Evolutionary conservation across 169 alveolate species (phyloP), one percentile per base, ranked within the genome.

Genomic region (Theileria luwenshuni): DNA sequence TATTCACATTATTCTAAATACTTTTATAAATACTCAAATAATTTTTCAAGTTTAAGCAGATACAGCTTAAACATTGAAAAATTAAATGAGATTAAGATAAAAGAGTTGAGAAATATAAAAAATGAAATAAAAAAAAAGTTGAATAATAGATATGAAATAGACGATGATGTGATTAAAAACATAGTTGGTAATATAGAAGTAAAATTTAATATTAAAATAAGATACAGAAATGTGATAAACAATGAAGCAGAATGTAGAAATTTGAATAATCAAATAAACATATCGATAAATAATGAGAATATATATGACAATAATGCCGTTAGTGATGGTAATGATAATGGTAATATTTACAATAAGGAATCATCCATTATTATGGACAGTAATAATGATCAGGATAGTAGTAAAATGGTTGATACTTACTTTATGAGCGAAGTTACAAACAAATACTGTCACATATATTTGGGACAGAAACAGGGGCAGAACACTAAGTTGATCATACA

Each of bases 401-500:
- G 64, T 19, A 25, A 19, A 13, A 12, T 54, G 64, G 59, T 6
- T 59, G 68, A 32, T 6, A 59, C n/a, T n/a, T n/a, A n/a, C 10
- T 38, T 38, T 38, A 38, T 7, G 17, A 38, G 10, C 17, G 45
- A 38, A 32, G 30, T 41, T 12, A 19, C 27, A 2, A 52, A 56
- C 62, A 38, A 13, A 23, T 30, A 25, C 23, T 79, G 86, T 69
- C 45, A 21, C 15, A 59, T 79, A 33, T 79, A 32, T 70, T 54
- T 71, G 28, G 86, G 86, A 6, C 86, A 79, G 51, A 51, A 74
- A 13, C 76, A 79, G 23, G 10, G 61, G 12, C 43, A 67, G 12
- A 79, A 79, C 19, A 79, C 75, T 43, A 79, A 72, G 60, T 56
- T 79, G 45, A 79, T 79, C 2, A 54, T 67, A 54, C 83, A 79